Percentiles rank a stretch among this genome's conserved stretches.
Evolutionary conservation across 1,284 basidiomycete species (phyloP).

Genomic region (Retiboletus flavoniger): DNA sequence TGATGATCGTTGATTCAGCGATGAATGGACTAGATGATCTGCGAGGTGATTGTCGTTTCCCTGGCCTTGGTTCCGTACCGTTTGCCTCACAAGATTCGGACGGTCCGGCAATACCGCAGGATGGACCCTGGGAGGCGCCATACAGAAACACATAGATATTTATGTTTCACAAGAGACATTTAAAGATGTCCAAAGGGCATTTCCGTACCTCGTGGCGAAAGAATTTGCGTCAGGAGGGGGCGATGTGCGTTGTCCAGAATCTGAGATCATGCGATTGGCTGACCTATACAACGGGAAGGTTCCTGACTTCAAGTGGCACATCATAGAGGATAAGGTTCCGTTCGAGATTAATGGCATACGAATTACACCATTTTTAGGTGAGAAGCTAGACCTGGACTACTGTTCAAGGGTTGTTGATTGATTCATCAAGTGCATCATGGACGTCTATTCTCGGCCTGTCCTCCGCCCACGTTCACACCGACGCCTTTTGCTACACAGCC

Average conservation of each 20-base stretch:
- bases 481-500: slow-evolving; percentile 45
- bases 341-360: slow-evolving; percentile 65
- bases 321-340: slow-evolving; percentile 61
- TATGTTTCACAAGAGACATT: slow-evolving; percentile 69
- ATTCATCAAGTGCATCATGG: slow-evolving; percentile 59
- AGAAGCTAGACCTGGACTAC: slow-evolving; percentile 14
- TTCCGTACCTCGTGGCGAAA: slow-evolving; percentile 75
- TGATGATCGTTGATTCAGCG: slow-evolving; percentile 41
- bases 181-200: slow-evolving; percentile 60
- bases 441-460: slow-evolving; percentile 47
- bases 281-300: slow-evolving; percentile 44
- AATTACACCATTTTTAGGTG: slow-evolving; percentile 67
- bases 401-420: neutral
- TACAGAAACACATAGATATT: slow-evolving; percentile 72
- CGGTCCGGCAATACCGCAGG: slow-evolving; percentile 39
- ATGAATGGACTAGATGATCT: slow-evolving; percentile 84
- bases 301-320: slow-evolving; percentile 77
- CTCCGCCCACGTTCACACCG: slow-evolving; percentile 41
- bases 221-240: slow-evolving; percentile 78
- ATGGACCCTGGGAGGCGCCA: slow-evolving; percentile 68
- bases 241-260: slow-evolving; percentile 48
- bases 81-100: slow-evolving; percentile 2
- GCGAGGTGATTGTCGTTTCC: slow-evolving; percentile 48
- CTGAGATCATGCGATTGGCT: slow-evolving; percentile 1
- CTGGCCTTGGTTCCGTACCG: neutral